Evolutionary conservation across 2,329 filamentous ascomycete species (phyloP), one percentile per base, ranked within the genome.

Genomic region (Monilinia aucupariae): DNA sequence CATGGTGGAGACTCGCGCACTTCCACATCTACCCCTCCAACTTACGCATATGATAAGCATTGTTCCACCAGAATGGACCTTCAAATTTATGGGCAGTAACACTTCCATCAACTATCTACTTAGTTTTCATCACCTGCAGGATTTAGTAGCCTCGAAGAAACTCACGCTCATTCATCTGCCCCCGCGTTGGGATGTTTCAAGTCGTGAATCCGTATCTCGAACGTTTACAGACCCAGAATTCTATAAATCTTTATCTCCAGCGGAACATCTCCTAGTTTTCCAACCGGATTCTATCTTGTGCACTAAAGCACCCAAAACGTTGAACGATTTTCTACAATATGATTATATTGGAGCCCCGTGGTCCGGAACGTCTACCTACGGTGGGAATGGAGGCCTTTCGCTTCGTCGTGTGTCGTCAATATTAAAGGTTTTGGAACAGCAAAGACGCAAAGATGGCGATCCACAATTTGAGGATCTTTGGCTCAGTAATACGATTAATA

Each of bases 201-300:
- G 51, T 41, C 78, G 81, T 67, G 82, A 85, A 71, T 77, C 80
- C 72, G 80, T 84, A 60, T 79, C 76, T 65, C 77, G 78, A 34
- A 82, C 83, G 65, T 73, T 85, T 49, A 84, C 82, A 4, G 80
- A 72, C 20, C 70, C 78, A 1, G 81, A 80, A 77, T 74, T 84
- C 2, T 85, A 83, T 68, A 70, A 67, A 3, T 76, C 79, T 8
- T 71, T 83, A 34, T 73, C 75, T 54, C 78, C 80, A 0, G 80
- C 80, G 15, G 82, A 84, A 72, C 82, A 79, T 77, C 72, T 85
- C 39, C 75, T 85, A 30, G 71, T 83, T 27, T 84, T 83, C 73
- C 81, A 84, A 72, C 81, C 80, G 9, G 82, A 85, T 73, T 80
- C 78, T 67, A 81, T 84, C 64, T 72, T 84, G 49, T 84, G 82